Evolutionary conservation across 805 yeast genomes (phyloP).

Genomic region (Yamadazyma phyllophila): DNA sequence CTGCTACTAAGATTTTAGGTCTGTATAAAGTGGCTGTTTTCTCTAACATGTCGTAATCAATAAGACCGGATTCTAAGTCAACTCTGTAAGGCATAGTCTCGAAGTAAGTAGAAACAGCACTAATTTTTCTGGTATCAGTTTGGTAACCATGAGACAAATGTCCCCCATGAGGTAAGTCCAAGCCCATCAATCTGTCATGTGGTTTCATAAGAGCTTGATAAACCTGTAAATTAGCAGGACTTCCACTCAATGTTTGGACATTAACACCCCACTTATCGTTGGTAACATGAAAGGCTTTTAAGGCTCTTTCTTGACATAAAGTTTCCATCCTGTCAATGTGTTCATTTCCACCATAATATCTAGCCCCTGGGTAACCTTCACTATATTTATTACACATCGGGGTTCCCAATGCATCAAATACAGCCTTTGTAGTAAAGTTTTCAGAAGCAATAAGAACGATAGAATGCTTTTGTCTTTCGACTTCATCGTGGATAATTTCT

Average conservation of each 20-base stretch:
- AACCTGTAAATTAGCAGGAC: constrained; percentile 93
- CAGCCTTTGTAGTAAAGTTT: constrained; percentile 93
- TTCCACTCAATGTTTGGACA: constrained; percentile 92
- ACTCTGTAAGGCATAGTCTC: constrained; percentile 97
- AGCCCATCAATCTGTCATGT: constrained; percentile 94
- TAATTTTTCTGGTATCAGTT: constrained; percentile 83
- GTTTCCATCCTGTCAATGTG: constrained; percentile 88
- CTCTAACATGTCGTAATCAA: constrained; percentile 86
- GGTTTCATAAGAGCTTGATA: constrained; percentile 86
- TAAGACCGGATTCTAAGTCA: constrained; percentile 79
- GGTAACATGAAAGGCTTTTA: constrained; percentile 73
- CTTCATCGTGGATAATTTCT: constrained; percentile 72
- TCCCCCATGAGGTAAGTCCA: constrained; percentile 98
- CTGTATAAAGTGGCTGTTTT: constrained; percentile 82
- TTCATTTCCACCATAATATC: constrained; percentile 98
- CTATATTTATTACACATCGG: constrained; percentile 98
- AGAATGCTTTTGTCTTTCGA: constrained; percentile 84
- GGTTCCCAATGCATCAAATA: constrained; percentile 90
- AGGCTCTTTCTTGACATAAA: constrained; percentile 88
- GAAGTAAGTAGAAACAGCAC: constrained; percentile 89
- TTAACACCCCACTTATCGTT: constrained; percentile 95
- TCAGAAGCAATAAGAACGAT: constrained; percentile 93
- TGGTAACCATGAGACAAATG: constrained; percentile 97
- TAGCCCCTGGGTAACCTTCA: constrained; percentile 97
- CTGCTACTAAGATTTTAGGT: constrained; percentile 94